Base-by-base conservation (phyloP, 495 filamentous ascomycete species). In the Melanomma pulvis-pyrius region DNA sequence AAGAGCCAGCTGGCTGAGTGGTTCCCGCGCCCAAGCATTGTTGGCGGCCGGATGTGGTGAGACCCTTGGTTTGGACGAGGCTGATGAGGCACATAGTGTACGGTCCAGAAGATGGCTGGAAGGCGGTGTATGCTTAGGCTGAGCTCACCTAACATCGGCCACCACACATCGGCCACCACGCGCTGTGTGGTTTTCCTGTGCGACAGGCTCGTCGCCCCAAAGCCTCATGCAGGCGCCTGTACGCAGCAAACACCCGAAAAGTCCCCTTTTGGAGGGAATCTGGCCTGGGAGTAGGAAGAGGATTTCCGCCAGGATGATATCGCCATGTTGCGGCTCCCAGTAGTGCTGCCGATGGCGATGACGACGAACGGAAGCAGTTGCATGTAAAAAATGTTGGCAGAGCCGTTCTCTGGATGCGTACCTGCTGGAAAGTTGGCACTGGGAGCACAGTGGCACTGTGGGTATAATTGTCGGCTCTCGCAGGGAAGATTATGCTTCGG, bases 41-140 rank as follows among this genome's bases (percentile, higher is more conserved):
- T n/a, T n/a, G n/a, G n/a, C n/a, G n/a, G n/a, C n/a, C n/a, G n/a
- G 39, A 44, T 44, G 39, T 44, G 39, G 39, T 44, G 39, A 44
- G 39, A 44, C 39, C 2, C 2, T 13, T 36, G 39, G 39, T 6
- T 12, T 44, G 9, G 13, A 15, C 39, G 17, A 44, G 39, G 39
- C 39, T 12, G n/a, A 44, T 44, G 39, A 44, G 39, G 39, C 39
- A 15, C 3, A 7, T 6, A 44, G n/a, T n/a, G n/a, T n/a, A n/a
- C n/a, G n/a, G n/a, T n/a, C n/a, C 39, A 15, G n/a, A 44, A 44
- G n/a, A 44, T 44, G 39, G 39, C 39, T 44, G 39, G 39, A 44
- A 2, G n/a, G 39, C 39, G 39, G 39, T 44, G 39, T n/a, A 17
- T 15, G 39, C 39, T 34, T 34, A 12, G 30, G 30, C 12, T 34